Percentiles rank a stretch among this genome's conserved stretches.
Evolutionary conservation across 2,329 filamentous ascomycete genomes (phyloP).

Genomic region (Botryotinia convoluta): DNA sequence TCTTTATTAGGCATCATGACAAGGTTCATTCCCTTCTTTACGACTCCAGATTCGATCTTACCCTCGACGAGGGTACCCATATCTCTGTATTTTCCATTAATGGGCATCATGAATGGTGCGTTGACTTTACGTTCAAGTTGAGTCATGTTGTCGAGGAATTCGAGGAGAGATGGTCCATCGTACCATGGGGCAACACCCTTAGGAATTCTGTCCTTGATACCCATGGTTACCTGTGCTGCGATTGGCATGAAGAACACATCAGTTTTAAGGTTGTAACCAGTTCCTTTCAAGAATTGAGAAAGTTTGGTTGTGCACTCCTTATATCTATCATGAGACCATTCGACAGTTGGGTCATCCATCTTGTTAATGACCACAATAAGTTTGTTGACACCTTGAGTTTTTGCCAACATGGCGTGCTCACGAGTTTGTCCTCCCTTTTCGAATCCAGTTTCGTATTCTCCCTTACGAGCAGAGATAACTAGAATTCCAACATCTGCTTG

Average conservation of each 20-base stretch:
- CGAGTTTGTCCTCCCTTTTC: slow-evolving; percentile 95
- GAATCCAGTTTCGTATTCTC: slow-evolving; percentile 98
- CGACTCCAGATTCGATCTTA: slow-evolving; percentile 90
- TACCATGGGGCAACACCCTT: slow-evolving; percentile 79
- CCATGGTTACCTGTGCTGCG: slow-evolving; percentile 79
- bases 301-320: slow-evolving; percentile 92
- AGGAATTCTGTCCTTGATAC: slow-evolving; percentile 85
- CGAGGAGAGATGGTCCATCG: slow-evolving; percentile 83
- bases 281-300: slow-evolving; percentile 79
- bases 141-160: slow-evolving; percentile 93
- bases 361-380: slow-evolving; percentile 95
- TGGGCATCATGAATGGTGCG: slow-evolving; percentile 98
- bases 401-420: slow-evolving; percentile 96
- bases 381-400: slow-evolving; percentile 98
- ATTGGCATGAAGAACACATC: slow-evolving; percentile 96
- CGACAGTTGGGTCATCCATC: slow-evolving; percentile 96
- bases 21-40: slow-evolving; percentile 83
- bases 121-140: slow-evolving; percentile 93
- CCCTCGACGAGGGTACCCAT: slow-evolving; percentile 98
- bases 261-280: slow-evolving; percentile 91
- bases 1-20: slow-evolving; percentile 96
- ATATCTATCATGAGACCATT: slow-evolving; percentile 92
- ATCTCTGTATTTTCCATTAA: slow-evolving; percentile 94
- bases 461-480: slow-evolving; percentile 94
- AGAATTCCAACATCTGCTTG: slow-evolving; percentile 93